phyloP scores from a whole-genome alignment of 768 basidiomycete genomes.

The Terana coerulea region DNA sequence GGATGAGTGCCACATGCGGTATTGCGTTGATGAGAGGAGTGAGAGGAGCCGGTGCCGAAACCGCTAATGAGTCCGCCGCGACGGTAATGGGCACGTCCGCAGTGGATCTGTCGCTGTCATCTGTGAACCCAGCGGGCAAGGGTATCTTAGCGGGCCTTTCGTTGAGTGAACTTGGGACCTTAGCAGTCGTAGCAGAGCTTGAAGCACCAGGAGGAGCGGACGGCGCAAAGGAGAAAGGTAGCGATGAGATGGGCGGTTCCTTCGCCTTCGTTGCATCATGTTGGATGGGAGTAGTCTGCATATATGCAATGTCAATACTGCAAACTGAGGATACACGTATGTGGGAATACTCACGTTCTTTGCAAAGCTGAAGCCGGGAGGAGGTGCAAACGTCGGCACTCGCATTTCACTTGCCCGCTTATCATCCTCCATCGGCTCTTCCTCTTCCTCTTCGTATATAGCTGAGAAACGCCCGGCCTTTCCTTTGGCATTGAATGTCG shows the following conservation, averaged over 20 bases:
- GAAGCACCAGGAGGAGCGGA: slow-evolving; percentile 13
- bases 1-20: slow-evolving; percentile 27
- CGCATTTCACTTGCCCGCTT: slow-evolving; percentile 32
- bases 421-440: slow-evolving; percentile 36
- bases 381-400: slow-evolving; percentile 55
- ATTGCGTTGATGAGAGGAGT: slow-evolving; percentile 14
- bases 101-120: not conserved
- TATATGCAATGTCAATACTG: too few species aligned
- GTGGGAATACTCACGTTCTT: slow-evolving; percentile 44
- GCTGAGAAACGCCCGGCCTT: slow-evolving; percentile 55
- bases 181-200: slow-evolving; percentile 13
- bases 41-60: slow-evolving; percentile 8
- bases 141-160: slow-evolving; percentile 9
- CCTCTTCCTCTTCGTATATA: slow-evolving; percentile 47
- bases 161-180: slow-evolving; percentile 11
- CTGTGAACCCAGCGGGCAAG: slow-evolving; percentile 7
- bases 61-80: not conserved
- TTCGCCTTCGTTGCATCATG: slow-evolving; percentile 44
- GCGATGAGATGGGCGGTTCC: slow-evolving; percentile 60
- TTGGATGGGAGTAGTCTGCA: slow-evolving; percentile 28
- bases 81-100: not conserved
- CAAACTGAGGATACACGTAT: not conserved
- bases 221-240: slow-evolving; percentile 64
- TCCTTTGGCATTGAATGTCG: slow-evolving; percentile 43
- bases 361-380: slow-evolving; percentile 64